These are phyloP conservation scores for Colletotrichum theobromicola DNA, from an alignment of 2,329 filamentous ascomycete genomes.

Conservation along the genomic window DNA sequence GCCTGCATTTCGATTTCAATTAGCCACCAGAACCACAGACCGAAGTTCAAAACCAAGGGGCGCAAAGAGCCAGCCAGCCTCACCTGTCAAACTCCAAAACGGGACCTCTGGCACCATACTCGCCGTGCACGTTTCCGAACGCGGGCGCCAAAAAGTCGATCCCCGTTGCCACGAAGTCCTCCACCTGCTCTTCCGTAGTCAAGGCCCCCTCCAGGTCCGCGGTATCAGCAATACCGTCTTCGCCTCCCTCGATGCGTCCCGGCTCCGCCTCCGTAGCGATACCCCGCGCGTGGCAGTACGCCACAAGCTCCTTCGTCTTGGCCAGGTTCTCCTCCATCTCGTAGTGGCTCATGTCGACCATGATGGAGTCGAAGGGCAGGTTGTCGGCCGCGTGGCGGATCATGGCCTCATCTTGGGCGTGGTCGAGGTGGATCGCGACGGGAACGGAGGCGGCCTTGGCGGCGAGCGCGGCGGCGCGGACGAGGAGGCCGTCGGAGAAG, in stretches of 20 bases:
- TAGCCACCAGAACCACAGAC: background rate
- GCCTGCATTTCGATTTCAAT: background rate
- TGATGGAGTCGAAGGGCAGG: constrained; percentile 71
- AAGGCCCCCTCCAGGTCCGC: constrained; percentile 52
- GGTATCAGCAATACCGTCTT: constrained; percentile 71
- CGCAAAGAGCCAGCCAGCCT: background rate
- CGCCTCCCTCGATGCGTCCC: constrained; percentile 66
- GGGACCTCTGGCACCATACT: constrained; percentile 70
- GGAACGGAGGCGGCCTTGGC: constrained; percentile 61
- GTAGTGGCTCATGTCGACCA: constrained; percentile 80
- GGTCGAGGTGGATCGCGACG: constrained; percentile 69
- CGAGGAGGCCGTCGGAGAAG: constrained; percentile 60
- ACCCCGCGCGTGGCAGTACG: constrained; percentile 65
- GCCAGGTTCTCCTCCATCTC: constrained; percentile 73
- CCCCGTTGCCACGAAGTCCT: constrained; percentile 73
- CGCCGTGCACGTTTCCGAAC: constrained; percentile 79
- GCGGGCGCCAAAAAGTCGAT: constrained; percentile 78
- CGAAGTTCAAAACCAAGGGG: background rate
- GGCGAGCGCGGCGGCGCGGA: constrained; percentile 60
- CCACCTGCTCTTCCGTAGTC: constrained; percentile 72
- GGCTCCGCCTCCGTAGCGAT: constrained; percentile 75
- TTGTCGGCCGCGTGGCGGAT: constrained; percentile 61
- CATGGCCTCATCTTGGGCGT: constrained; percentile 65
- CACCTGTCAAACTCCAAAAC: constrained; percentile 59
- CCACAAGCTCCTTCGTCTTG: constrained; percentile 64